These are phyloP conservation scores for Tieghemostelium lacteum DNA, from an alignment of 78 protist genomes.

Conservation along the genomic window DNA sequence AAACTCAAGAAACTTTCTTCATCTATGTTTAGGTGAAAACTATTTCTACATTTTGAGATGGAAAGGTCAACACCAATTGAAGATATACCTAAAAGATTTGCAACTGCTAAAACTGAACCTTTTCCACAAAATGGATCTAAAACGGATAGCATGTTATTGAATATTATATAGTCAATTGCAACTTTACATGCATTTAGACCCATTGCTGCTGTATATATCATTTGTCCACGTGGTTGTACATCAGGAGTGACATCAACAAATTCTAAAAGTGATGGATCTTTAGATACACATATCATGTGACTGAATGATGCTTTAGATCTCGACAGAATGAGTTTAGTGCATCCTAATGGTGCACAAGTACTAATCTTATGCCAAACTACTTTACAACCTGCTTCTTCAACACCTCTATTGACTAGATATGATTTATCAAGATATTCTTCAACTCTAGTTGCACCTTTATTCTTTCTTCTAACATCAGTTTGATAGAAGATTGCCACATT, in stretches of 20 bases:
- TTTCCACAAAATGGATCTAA: conserved; percentile 67
- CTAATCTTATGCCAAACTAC: conserved; percentile 54
- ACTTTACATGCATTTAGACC: conserved; percentile 57
- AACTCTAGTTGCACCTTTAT: not conserved
- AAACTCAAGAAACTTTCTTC: not conserved
- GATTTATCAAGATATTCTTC: conserved; percentile 60
- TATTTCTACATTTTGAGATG: conserved; percentile 11
- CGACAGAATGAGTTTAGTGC: not conserved
- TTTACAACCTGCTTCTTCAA: conserved; percentile 41
- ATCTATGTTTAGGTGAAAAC: not conserved
- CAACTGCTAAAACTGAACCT: conserved; percentile 31
- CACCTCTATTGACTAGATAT: conserved; percentile 33
- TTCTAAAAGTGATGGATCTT: conserved; percentile 3
- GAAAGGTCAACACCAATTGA: conserved; percentile 66
- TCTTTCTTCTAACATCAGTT: conserved; percentile 54
- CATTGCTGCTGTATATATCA: conserved; percentile 62
- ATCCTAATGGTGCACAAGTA: not conserved
- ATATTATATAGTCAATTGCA: conserved; percentile 5
- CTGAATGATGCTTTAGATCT: conserved; percentile 25
- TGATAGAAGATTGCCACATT: conserved; percentile 78
- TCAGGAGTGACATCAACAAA: conserved; percentile 57
- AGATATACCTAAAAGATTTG: conserved; percentile 38
- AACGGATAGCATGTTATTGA: not conserved
- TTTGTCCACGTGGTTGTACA: conserved; percentile 25
- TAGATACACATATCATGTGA: conserved; percentile 68